Conservation (phyloP, 345 rosid genomes). For the Linum usitatissimum region DNA sequence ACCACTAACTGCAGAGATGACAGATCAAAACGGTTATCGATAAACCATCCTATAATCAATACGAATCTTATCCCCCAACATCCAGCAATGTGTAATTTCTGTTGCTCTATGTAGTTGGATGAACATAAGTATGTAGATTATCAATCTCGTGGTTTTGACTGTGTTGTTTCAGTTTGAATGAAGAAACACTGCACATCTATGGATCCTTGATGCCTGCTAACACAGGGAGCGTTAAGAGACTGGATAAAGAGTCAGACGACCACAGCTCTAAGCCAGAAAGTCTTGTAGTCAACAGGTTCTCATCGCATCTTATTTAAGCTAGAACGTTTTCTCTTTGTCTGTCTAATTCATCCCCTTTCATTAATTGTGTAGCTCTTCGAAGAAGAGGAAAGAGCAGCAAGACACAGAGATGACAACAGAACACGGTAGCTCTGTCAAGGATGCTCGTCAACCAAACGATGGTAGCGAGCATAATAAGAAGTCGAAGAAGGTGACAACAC, state of each 20-base stretch:
- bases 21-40: no score
- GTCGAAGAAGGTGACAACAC: slow-evolving; percentile 24
- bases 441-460: slow-evolving; percentile 9
- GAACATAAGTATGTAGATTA: no score
- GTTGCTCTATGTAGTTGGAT: no score
- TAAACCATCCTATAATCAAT: no score
- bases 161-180: slow-evolving; percentile 48
- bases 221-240: slow-evolving; percentile 57
- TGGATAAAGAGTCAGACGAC: slow-evolving; percentile 24
- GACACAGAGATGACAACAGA: slow-evolving; percentile 16
- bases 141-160: no score
- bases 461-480: slow-evolving; percentile 11
- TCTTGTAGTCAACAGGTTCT: slow-evolving; percentile 13
- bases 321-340: not conserved
- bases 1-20: no score
- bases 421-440: slow-evolving; percentile 11
- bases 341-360: not conserved
- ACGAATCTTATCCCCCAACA: no score
- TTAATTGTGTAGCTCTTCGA: slow-evolving; percentile 19
- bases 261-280: slow-evolving; percentile 13
- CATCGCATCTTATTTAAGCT: not conserved
- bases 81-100: no score
- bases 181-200: slow-evolving; percentile 57
- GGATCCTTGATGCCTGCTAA: slow-evolving; percentile 48
- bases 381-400: slow-evolving; percentile 30